Conservation (phyloP, 2,329 filamentous ascomycete species). For the Fusarium lateritium region DNA sequence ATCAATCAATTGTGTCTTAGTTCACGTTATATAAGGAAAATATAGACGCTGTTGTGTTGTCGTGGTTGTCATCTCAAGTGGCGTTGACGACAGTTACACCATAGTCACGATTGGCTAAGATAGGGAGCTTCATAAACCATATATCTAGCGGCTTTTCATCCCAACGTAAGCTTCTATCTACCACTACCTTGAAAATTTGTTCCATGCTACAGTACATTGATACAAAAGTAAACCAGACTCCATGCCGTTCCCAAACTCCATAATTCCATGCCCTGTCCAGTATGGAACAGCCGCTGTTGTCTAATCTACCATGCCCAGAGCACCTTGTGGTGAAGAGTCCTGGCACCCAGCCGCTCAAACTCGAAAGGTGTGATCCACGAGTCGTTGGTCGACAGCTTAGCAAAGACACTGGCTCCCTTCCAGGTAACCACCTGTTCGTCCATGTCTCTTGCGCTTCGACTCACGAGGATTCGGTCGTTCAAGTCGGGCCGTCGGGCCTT, state of each 20-base stretch:
- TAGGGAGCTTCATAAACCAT: slow-evolving; percentile 14
- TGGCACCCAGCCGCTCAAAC: slow-evolving; percentile 87
- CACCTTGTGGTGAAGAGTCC: slow-evolving; percentile 88
- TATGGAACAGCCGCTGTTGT: slow-evolving; percentile 7
- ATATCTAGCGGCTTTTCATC: slow-evolving; percentile 22
- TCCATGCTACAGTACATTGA: slow-evolving; percentile 26
- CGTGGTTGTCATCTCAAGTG: background rate
- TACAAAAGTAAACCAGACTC: slow-evolving; percentile 45
- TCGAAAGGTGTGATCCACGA: slow-evolving; percentile 92
- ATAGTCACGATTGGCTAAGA: slow-evolving; percentile 7
- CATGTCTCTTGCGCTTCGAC: slow-evolving; percentile 86
- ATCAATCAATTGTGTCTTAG: slow-evolving; percentile 5
- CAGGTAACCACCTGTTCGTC: slow-evolving; percentile 97
- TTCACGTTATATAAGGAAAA: background rate
- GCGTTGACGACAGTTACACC: slow-evolving; percentile 9
- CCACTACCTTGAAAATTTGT: slow-evolving; percentile 8
- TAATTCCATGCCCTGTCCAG: slow-evolving; percentile 25
- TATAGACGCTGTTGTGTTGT: background rate
- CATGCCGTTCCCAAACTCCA: slow-evolving; percentile 45
- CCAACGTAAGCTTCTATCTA: slow-evolving; percentile 15
- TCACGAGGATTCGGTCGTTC: slow-evolving; percentile 72
- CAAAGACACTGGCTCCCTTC: slow-evolving; percentile 98
- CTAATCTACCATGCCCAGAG: slow-evolving; percentile 70
- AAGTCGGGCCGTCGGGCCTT: slow-evolving; percentile 75
- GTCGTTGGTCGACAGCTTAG: slow-evolving; percentile 91